Evolutionary conservation across 1,139 yeast species (phyloP), one percentile per base, ranked within the genome.

Genomic region (Dujonia santamariae): DNA sequence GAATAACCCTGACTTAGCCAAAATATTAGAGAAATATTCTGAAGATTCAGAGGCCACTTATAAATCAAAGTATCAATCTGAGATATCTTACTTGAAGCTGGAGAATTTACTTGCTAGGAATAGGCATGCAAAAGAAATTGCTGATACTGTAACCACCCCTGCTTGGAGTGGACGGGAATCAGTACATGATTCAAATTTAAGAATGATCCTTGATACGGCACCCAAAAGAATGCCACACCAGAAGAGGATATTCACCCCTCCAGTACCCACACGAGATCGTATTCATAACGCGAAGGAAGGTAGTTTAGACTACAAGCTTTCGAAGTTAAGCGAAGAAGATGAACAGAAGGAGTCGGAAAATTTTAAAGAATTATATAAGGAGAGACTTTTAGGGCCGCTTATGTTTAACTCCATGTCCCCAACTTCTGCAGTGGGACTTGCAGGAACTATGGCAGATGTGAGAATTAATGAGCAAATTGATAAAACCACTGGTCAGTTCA

Each of bases 81-180:
- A 54, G 22, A 30, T 59, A 4, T 50, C 53, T 7, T 53, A 54
- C 35, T 41, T 57, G 19, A 52, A 56, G 36, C 61, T 59, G 47
- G 69, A 64, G 36, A 48, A 46, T 0, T 37, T 56, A 5, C 44
- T 62, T n/a, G 43, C 39, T 8, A 35, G 39, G 18, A 68, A 75
- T 32, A 74, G 72, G 37, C 79, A 74, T 27, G 68, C 79, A 0
- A 58, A 64, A 37, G 80, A 77, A 1, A 61, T 75, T 3, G 87
- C 87, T 1, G 48, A 47, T 24, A 42, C 59, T 1, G 48, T 55
- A 20, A 50, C 61, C 36, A 50, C 75, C 0, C 47, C 48, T 18
- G 86, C 90, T 0, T 87, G 96, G 96, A 62, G 59, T 0, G 96
- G 96, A 0, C 51, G 61, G 1, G 95, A 85, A 46, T 44, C 63